Evolutionary conservation across 2,329 filamentous ascomycete genomes (phyloP).

Genomic region (Drechslerella coelobrocha): DNA sequence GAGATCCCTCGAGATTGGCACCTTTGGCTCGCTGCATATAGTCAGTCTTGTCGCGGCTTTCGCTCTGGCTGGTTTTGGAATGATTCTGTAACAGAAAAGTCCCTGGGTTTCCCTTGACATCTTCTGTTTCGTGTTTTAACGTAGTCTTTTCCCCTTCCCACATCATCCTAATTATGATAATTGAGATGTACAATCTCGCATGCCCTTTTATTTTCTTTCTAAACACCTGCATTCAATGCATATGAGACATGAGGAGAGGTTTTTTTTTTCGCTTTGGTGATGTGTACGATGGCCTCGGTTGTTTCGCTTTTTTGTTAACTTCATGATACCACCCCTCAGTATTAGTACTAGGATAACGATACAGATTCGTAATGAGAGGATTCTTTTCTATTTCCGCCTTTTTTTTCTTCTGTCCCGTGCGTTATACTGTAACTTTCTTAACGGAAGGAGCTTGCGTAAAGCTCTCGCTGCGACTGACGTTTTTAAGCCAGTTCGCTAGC

Average conservation of each 20-base stretch:
- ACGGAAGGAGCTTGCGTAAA: too few species aligned
- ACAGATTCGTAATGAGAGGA: slow-evolving; percentile 25
- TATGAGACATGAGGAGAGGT: slow-evolving; percentile 13
- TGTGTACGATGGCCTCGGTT: background rate
- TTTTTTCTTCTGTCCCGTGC: too few species aligned
- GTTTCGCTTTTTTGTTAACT: slow-evolving; percentile 3
- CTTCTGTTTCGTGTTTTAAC: background rate
- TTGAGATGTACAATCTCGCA: background rate
- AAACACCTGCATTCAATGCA: background rate
- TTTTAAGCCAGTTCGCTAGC: too few species aligned
- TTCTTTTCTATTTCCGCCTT: background rate
- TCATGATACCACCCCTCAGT: slow-evolving; percentile 22
- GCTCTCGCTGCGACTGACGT: background rate
- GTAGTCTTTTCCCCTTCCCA: background rate
- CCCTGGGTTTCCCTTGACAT: background rate
- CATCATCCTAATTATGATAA: slow-evolving; percentile 9
- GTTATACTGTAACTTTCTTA: too few species aligned
- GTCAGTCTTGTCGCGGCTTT: slow-evolving; percentile 25
- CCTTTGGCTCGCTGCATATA: slow-evolving; percentile 18
- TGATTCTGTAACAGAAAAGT: slow-evolving; percentile 35
- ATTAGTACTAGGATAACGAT: slow-evolving; percentile 10
- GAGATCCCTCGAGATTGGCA: slow-evolving; percentile 5
- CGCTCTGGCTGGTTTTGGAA: slow-evolving; percentile 33
- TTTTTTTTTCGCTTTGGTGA: slow-evolving; percentile 11
- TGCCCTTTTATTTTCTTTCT: slow-evolving; percentile 7